phyloP scores from a whole-genome alignment of 2,329 filamentous ascomycete genomes.

The Metarhizium robertsii region DNA sequence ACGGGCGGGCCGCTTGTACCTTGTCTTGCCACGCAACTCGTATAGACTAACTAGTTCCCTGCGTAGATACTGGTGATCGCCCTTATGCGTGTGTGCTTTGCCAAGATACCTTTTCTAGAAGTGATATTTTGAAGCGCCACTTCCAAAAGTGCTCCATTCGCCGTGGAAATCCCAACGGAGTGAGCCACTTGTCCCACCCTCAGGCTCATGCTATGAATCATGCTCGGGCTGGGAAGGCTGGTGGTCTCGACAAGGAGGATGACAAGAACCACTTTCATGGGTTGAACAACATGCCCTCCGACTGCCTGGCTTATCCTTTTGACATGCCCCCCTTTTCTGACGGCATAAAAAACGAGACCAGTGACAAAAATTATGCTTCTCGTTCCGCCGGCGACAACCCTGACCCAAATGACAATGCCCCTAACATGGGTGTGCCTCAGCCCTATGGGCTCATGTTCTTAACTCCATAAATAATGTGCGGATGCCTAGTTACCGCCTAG shows the following conservation, averaged over 20 bases:
- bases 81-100: constrained; percentile 98
- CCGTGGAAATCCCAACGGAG: constrained; percentile 88
- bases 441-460: constrained; percentile 48
- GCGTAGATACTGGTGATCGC: constrained; percentile 84
- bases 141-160: constrained; percentile 98
- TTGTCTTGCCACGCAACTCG: constrained; percentile 15
- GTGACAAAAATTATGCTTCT: constrained; percentile 53
- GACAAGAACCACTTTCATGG: constrained; percentile 51
- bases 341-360: constrained; percentile 49
- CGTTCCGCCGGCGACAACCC: constrained; percentile 48
- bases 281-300: constrained; percentile 47
- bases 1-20: background rate
- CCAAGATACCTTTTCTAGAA: constrained; percentile 94
- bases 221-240: constrained; percentile 48
- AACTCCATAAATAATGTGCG: constrained; percentile 57
- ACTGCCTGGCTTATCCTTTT: constrained; percentile 49
- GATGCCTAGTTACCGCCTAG: constrained; percentile 56
- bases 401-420: constrained; percentile 47
- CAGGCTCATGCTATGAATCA: constrained; percentile 81
- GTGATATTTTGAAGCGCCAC: constrained; percentile 96
- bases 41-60: constrained; percentile 17
- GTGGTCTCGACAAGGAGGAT: constrained; percentile 42
- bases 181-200: constrained; percentile 88
- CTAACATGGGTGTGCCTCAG: constrained; percentile 43
- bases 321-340: constrained; percentile 47